Conservation (phyloP, 164 flowering plant genomes). For the Vitis rotundifolia region DNA sequence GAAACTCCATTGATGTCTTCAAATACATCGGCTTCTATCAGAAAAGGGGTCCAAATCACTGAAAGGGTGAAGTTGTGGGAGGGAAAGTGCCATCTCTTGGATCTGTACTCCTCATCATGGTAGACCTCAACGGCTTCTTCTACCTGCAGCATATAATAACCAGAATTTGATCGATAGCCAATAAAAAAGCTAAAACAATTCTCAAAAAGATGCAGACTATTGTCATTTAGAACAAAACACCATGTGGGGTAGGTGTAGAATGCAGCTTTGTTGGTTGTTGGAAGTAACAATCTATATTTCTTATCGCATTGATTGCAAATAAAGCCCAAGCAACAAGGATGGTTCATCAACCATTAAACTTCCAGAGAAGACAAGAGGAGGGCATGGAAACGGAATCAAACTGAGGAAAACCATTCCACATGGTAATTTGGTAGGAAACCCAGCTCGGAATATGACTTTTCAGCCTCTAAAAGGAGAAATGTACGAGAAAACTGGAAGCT, state of each 20-base stretch:
- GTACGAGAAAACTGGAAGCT: conserved; percentile 8
- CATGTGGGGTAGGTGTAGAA: too few species aligned
- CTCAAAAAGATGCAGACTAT: neutral
- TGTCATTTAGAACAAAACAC: neutral
- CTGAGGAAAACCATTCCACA: neutral
- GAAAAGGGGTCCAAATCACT: conserved; percentile 58
- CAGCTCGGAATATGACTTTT: conserved; percentile 2
- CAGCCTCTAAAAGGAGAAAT: conserved; percentile 5
- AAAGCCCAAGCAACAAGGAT: too few species aligned
- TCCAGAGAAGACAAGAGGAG: too few species aligned
- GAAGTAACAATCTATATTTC: too few species aligned
- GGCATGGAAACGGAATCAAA: neutral
- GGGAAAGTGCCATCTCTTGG: conserved; percentile 63
- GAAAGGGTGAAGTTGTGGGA: conserved; percentile 65
- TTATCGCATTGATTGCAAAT: too few species aligned
- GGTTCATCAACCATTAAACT: too few species aligned
- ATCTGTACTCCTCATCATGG: conserved; percentile 55
- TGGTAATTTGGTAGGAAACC: conserved; percentile 13
- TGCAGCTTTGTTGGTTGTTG: too few species aligned
- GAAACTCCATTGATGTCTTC: conserved; percentile 50
- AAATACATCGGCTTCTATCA: conserved; percentile 37
- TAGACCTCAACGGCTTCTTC: conserved; percentile 45
- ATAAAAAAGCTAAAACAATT: neutral
- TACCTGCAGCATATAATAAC: conserved; percentile 30
- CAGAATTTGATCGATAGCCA: neutral